Base-by-base conservation (phyloP, 2,329 filamentous ascomycete genomes). In the Lasiodiplodia sp. region DNA sequence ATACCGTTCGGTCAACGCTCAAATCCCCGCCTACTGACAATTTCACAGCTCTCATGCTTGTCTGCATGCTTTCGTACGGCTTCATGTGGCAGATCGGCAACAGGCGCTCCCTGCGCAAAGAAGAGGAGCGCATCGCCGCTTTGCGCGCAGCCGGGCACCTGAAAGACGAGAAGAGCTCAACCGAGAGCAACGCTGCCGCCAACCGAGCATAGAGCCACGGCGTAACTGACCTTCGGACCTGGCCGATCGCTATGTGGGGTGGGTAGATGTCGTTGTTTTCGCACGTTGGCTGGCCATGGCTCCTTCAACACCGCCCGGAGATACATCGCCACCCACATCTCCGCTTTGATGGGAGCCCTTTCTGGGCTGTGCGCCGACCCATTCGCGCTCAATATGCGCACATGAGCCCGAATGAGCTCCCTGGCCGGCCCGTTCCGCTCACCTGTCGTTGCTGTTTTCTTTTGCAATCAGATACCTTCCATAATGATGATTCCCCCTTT, bases 61-160 rank as follows among this genome's bases (percentile, higher is more conserved):
- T 74, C 49, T 71, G 69, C 69, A 73, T 73, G 69, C 14, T 68
- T 2, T 51, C 69, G 34, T 74, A 73, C 60, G 70, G 66, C 28
- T n/a, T 74, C 62, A 66, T 68, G 12, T 75, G 73, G 73, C 68
- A 75, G 37, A 57, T 70, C 37, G 72, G 70, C 21, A 74, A 75
- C 58, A 67, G 68, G 65, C 66, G 71, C 25, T 71, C 69, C 53
- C 69, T 70, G 47, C 65, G 57, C 38, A 72, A 68, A 56, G 72
- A 74, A 62, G 60, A 60, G 8, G 71, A 70, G 7, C 71, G 73
- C 12, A 69, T 75, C 37, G 71, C 70, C 56, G 70, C 69, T 23
- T 58, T 75, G 58, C 68, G 70, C 23, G 68, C 69, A 6, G 69
- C 68, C 23, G 72, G 72, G 28, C 67, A 71, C 56, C 62, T 71